A percentile compares a stretch with the other conserved stretches of the same genome.
Conservation (phyloP, 495 filamentous ascomycete genomes). For the Glarea lozoyensis region DNA sequence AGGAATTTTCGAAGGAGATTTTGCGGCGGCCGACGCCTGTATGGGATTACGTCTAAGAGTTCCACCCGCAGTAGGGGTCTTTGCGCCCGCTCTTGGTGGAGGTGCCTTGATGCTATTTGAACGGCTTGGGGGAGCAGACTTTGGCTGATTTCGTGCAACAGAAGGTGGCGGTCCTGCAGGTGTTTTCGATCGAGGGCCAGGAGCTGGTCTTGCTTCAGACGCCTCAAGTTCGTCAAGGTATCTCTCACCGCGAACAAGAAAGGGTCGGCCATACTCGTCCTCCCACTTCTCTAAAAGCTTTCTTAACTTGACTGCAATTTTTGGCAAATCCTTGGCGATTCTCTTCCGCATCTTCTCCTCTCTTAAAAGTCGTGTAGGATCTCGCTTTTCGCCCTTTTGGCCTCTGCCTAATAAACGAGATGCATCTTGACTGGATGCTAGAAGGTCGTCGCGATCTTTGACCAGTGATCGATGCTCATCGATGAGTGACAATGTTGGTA, state of each 20-base stretch:
- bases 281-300: slow-evolving; percentile 83
- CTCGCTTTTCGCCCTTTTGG: slow-evolving; percentile 80
- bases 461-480: slow-evolving; percentile 78
- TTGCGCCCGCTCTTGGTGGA: slow-evolving; percentile 49
- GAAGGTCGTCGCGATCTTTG: slow-evolving; percentile 78
- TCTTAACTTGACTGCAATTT: slow-evolving; percentile 72
- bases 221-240: slow-evolving; percentile 74
- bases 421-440: slow-evolving; percentile 84
- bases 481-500: slow-evolving; percentile 71
- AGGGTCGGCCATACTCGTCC: slow-evolving; percentile 86
- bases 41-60: slow-evolving; percentile 50
- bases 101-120: slow-evolving; percentile 40
- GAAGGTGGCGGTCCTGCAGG: slow-evolving; percentile 53
- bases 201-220: slow-evolving; percentile 50
- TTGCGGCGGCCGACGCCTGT: slow-evolving; percentile 30
- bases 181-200: slow-evolving; percentile 64
- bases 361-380: slow-evolving; percentile 86
- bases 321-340: slow-evolving; percentile 90
- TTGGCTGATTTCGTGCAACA: slow-evolving; percentile 27
- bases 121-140: slow-evolving; percentile 32
- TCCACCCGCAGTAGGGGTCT: slow-evolving; percentile 52
- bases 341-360: slow-evolving; percentile 99
- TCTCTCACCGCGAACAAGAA: slow-evolving; percentile 82
- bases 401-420: slow-evolving; percentile 85
- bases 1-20: slow-evolving; percentile 74